phyloP scores from a whole-genome alignment of 1,139 yeast genomes.

The Geotrichum citri-aurantii region DNA sequence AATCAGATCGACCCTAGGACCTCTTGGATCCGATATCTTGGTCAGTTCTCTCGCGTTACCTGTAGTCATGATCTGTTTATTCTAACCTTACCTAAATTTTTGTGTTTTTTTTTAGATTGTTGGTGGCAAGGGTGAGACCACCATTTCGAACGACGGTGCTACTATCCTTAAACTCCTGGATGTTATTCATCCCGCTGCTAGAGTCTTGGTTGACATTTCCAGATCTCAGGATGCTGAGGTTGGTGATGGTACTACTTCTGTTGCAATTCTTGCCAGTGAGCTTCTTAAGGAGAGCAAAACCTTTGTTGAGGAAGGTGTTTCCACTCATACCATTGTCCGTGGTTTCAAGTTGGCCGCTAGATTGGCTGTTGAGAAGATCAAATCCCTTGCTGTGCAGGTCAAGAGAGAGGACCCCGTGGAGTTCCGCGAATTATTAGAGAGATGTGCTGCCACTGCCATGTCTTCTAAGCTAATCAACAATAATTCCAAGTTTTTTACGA shows the following conservation, averaged over 20 bases:
- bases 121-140: conserved; percentile 74
- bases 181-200: conserved; percentile 98
- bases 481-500: conserved; percentile 82
- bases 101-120: conserved; percentile 45
- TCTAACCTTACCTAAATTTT: neutral
- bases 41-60: conserved; percentile 6
- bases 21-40: conserved; percentile 91
- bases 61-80: neutral
- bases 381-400: conserved; percentile 64
- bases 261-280: conserved; percentile 91
- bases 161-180: conserved; percentile 87
- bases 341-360: conserved; percentile 82
- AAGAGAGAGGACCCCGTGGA: conserved; percentile 40
- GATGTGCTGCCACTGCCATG: conserved; percentile 97
- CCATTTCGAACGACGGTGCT: conserved; percentile 97
- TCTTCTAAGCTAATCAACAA: conserved; percentile 86
- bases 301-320: conserved; percentile 92
- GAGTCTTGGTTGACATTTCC: conserved; percentile 88
- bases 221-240: conserved; percentile 98
- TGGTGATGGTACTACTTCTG: conserved; percentile 98
- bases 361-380: conserved; percentile 66
- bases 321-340: conserved; percentile 80
- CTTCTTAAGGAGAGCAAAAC: conserved; percentile 81
- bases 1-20: conserved; percentile 90
- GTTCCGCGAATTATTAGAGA: conserved; percentile 71